A percentile compares a stretch with the other conserved stretches of the same genome.
Evolutionary conservation across 169 alveolate genomes (phyloP).

Genomic region (Pseudocohnilembus persalinus): DNA sequence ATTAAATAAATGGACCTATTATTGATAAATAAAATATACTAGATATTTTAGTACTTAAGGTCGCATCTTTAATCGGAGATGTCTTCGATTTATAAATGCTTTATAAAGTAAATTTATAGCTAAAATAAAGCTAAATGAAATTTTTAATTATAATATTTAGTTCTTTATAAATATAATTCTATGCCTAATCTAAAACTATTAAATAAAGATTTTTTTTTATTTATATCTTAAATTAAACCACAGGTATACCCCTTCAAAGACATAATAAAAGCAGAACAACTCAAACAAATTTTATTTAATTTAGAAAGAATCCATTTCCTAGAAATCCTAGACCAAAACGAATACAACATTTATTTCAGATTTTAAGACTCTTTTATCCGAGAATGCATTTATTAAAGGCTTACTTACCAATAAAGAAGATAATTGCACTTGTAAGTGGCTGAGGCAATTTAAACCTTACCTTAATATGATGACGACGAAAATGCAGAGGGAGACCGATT

Average conservation of each 20-base stretch:
- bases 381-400: conserved; percentile 57
- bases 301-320: conserved; percentile 5
- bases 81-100: conserved; percentile 57
- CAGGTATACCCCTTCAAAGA: conserved; percentile 19
- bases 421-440: conserved; percentile 56
- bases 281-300: neutral
- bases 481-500: conserved; percentile 17
- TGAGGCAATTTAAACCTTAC: conserved; percentile 47
- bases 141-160: conserved; percentile 24
- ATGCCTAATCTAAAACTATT: conserved; percentile 48
- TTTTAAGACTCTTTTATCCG: conserved; percentile 54
- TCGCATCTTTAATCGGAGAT: conserved; percentile 64
- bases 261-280: conserved; percentile 4
- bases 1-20: conserved; percentile 27
- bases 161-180: conserved; percentile 50
- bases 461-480: conserved; percentile 30
- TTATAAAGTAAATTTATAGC: conserved; percentile 24
- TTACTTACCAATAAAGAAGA: conserved; percentile 49
- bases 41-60: conserved; percentile 48
- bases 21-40: conserved; percentile 17
- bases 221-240: no score
- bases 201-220: conserved; percentile 47
- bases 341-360: conserved; percentile 45
- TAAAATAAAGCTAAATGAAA: conserved; percentile 30
- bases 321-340: conserved; percentile 12